These are phyloP conservation scores for Torrubiellomyces zombiae DNA, from an alignment of 2,329 filamentous ascomycete genomes.

Conservation along the genomic window DNA sequence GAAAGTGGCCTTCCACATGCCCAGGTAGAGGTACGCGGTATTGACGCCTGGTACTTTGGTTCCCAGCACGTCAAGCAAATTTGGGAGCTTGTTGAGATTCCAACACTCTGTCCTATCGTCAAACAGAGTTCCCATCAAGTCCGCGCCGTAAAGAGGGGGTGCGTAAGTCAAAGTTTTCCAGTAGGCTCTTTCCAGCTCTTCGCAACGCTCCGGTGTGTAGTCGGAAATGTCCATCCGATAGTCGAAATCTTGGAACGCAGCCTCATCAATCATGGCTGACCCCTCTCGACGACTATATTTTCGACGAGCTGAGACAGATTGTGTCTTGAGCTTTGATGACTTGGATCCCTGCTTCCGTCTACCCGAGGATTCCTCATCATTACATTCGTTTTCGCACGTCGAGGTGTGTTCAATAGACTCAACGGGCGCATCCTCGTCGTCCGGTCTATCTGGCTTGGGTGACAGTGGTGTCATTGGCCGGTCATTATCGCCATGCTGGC, in stretches of 20 bases:
- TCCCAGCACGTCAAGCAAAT: conserved; percentile 81
- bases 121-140: conserved; percentile 91
- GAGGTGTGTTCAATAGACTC: conserved; percentile 34
- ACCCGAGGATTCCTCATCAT: conserved; percentile 21
- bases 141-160: conserved; percentile 84
- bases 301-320: conserved; percentile 71
- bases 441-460: conserved; percentile 23
- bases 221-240: conserved; percentile 80
- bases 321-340: conserved; percentile 40
- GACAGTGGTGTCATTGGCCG: conserved; percentile 44
- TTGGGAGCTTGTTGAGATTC: conserved; percentile 92
- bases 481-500: conserved; percentile 26
- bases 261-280: conserved; percentile 70
- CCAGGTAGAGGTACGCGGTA: conserved; percentile 90
- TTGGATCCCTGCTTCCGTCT: conserved; percentile 33
- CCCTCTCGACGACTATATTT: conserved; percentile 72
- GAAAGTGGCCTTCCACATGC: conserved; percentile 99
- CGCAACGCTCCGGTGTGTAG: conserved; percentile 79
- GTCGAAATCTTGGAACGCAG: conserved; percentile 78
- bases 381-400: conserved; percentile 24
- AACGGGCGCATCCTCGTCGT: conserved; percentile 17
- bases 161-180: conserved; percentile 97
- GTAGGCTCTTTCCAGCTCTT: conserved; percentile 85
- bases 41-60: conserved; percentile 96
- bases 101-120: conserved; percentile 68